phyloP scores from a whole-genome alignment of 805 yeast genomes.

The Grigorovia yakushimaensis region DNA sequence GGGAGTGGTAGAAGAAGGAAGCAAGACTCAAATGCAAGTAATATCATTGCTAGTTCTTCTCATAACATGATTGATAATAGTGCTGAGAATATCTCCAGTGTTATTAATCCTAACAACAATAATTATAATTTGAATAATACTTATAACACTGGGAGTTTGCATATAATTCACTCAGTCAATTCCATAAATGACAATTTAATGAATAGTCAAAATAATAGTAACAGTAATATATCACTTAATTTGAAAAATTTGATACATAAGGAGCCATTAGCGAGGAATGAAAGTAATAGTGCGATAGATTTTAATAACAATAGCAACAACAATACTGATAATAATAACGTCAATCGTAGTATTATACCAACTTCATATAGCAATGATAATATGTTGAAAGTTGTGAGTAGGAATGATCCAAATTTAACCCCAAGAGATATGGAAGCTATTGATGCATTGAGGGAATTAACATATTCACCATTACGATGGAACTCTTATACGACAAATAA shows the following conservation, averaged over 20 bases:
- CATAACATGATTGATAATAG: too few species aligned
- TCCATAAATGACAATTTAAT: neutral
- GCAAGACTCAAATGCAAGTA: neutral
- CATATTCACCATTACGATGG: slow-evolving; percentile 13
- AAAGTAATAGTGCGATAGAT: neutral
- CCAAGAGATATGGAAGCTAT: slow-evolving; percentile 21
- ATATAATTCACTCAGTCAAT: neutral
- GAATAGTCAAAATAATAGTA: neutral
- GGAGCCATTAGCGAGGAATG: neutral
- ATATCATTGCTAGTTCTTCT: too few species aligned
- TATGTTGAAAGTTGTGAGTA: neutral
- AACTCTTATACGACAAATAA: neutral
- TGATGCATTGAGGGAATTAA: slow-evolving; percentile 21
- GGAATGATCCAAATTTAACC: slow-evolving; percentile 4
- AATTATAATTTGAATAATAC: neutral
- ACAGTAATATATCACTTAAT: neutral
- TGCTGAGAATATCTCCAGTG: neutral
- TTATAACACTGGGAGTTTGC: neutral
- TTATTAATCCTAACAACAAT: neutral
- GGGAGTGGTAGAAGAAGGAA: slow-evolving; percentile 27
- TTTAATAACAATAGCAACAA: neutral
- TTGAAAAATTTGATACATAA: neutral
- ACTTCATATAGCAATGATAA: neutral
- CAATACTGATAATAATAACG: neutral
- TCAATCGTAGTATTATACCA: neutral